Evolutionary conservation across 2,329 filamentous ascomycete species (phyloP), one percentile per base, ranked within the genome.

Genomic region (Epichloe hybrida): DNA sequence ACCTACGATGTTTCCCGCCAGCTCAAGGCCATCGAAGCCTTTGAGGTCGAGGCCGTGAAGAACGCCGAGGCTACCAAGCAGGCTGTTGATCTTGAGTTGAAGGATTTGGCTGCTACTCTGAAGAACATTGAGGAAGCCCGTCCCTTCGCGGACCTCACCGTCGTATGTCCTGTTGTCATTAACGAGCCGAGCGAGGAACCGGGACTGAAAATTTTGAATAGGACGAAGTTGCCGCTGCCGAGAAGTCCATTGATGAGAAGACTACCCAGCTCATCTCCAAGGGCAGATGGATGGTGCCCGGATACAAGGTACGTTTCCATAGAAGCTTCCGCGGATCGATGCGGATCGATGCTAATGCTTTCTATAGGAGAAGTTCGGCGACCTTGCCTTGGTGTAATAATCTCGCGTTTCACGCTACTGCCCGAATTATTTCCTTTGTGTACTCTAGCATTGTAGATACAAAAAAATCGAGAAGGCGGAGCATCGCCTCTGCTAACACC

Each of bases 221-320:
- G 88, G 93, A 97, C 70, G 93, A 98, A 66, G 86, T 98, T 70
- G 88, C 87, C 56, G 82, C 87, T 61, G 93, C 91, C 63, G 88
- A 90, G 71, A 90, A 93, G 63, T 91, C 95, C 61, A 96, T 98
- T 71, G 91, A 97, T 75, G 83, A 95, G 81, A 94, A 94, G 80
- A 95, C 91, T 63, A 75, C 83, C 64, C 83, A 93, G 75, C 82
- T 98, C 69, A 90, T 98, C 59, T 88, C 88, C 72, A 96, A 94
- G 84, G 91, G 91, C 71, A 88, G 89, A 82, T 98, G 93, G 93
- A 81, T 84, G 76, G 90, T 95, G 66, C 90, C 93, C 57, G 93
- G 93, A 69, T 98, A 98, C 86, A 95, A 96, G 88, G 91, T 91
- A 76, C 63, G 84, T 67, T 52, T 5, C 23, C n/a, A 37, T 11